Base-by-base conservation (phyloP, 805 yeast genomes). In the Candida wancherniae region DNA sequence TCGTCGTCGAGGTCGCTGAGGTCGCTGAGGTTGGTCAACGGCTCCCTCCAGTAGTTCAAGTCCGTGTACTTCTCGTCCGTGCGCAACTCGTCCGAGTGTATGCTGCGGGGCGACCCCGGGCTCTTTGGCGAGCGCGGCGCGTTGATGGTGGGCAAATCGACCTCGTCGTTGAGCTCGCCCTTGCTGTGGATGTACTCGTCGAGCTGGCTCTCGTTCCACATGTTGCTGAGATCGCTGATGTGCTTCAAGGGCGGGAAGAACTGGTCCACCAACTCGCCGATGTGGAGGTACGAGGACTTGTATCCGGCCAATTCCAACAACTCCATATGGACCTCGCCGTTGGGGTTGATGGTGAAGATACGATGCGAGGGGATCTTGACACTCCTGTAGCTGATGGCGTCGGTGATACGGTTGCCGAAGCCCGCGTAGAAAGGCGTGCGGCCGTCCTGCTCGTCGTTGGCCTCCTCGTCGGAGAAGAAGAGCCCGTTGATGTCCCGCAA, bases 301-400 rank as follows among this genome's bases (percentile, higher is more conserved):
- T 84, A 85, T 3, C 98, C 98, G 0, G 97, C 94, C 50, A 92
- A 67, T 53, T 92, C 97, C 33, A 92, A 66, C 42, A 92, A 69
- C 58, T 92, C 98, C 95, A 92, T 83, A 63, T 86, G 95, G 24
- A 92, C 98, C 44, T 92, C 97, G 3, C 97, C 96, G 40, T 84
- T 86, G 2, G 97, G 88, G 50, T 92, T 90, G 47, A 92, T 92
- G 6, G 98, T 92, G 53, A 92, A 92, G 23, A 92, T 88, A 40
- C 95, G 69, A 22, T 96, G 90, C 12, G 94, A 78, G 2, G 98
- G 97, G 7, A 92, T 84, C 4, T 92, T 87, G 6, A 92, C 97
- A 7, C 87, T 82, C 47, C 97, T 70, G 54, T 92, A 92, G 33
- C 95, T 84, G 31, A 92, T 72, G 5, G 97, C 97, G 61, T 92